Evolutionary conservation across 208 protist genomes (phyloP).

Genomic region (Trypanosoma mega): DNA sequence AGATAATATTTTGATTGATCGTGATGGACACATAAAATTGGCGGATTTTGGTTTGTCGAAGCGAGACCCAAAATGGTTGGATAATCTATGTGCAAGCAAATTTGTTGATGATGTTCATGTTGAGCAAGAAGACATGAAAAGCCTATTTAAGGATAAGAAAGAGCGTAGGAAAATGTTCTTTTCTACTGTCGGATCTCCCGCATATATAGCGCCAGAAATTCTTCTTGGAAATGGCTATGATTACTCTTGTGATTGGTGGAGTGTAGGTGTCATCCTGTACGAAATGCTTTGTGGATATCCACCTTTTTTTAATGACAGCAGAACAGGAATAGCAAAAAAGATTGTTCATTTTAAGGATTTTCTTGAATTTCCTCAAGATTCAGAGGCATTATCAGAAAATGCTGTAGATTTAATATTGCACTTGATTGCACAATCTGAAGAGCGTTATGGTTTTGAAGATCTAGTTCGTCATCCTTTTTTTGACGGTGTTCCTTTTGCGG

Average conservation of each 20-base stretch:
- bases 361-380: conserved; percentile 69
- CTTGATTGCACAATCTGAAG: conserved; percentile 32
- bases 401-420: conserved; percentile 69
- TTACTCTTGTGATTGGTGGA: conserved; percentile 58
- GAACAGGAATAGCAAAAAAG: conserved; percentile 79
- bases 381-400: conserved; percentile 32
- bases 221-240: conserved; percentile 31
- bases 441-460: conserved; percentile 37
- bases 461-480: conserved; percentile 46
- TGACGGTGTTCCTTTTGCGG: conserved; percentile 29
- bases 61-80: conserved; percentile 21
- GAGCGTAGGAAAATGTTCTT: conserved; percentile 46
- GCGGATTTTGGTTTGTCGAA: conserved; percentile 61
- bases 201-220: conserved; percentile 60
- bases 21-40: conserved; percentile 43
- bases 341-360: conserved; percentile 85
- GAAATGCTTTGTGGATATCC: conserved; percentile 48
- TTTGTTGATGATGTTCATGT: conserved; percentile 1
- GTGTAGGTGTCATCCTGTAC: conserved; percentile 59
- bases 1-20: conserved; percentile 56
- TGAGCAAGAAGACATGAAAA: conserved; percentile 12
- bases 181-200: conserved; percentile 86
- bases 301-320: conserved; percentile 44
- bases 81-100: conserved; percentile 8
- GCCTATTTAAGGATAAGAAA: conserved; percentile 26